Conservation (phyloP, 106 monocot genomes). For the Allium sativum region DNA sequence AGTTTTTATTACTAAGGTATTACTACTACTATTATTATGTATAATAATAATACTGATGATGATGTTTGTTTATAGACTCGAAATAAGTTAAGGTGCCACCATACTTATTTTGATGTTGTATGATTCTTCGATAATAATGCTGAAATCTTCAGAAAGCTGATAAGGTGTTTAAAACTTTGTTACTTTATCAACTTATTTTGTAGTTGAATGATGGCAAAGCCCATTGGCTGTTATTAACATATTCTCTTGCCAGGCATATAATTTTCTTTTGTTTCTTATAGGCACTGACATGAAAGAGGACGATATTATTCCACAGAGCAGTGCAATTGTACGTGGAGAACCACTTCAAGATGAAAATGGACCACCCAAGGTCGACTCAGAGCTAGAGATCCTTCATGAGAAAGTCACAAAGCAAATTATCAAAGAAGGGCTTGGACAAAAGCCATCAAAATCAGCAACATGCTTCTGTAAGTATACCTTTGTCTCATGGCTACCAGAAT, state of each 20-base stretch:
- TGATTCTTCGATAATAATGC: no score
- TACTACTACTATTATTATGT: no score
- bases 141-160: no score
- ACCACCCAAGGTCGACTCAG: constrained; percentile 60
- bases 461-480: constrained; percentile 51
- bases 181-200: no score
- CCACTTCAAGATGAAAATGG: constrained; percentile 44
- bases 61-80: no score
- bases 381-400: constrained; percentile 68
- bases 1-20: no score
- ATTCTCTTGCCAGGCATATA: background rate
- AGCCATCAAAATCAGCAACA: constrained; percentile 49
- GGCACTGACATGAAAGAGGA: constrained; percentile 15
- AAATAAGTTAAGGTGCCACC: no score
- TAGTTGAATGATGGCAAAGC: no score
- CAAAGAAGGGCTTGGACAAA: constrained; percentile 75
- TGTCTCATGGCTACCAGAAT: no score
- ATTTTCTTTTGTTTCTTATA: constrained; percentile 2
- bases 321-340: constrained; percentile 48
- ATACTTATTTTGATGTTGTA: no score
- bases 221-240: background rate
- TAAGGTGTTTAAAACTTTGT: no score
- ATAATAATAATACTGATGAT: no score
- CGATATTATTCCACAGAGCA: constrained; percentile 41
- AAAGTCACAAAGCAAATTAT: constrained; percentile 86